Conservation (phyloP, 768 basidiomycete genomes). For the Austroboletus festivus region DNA sequence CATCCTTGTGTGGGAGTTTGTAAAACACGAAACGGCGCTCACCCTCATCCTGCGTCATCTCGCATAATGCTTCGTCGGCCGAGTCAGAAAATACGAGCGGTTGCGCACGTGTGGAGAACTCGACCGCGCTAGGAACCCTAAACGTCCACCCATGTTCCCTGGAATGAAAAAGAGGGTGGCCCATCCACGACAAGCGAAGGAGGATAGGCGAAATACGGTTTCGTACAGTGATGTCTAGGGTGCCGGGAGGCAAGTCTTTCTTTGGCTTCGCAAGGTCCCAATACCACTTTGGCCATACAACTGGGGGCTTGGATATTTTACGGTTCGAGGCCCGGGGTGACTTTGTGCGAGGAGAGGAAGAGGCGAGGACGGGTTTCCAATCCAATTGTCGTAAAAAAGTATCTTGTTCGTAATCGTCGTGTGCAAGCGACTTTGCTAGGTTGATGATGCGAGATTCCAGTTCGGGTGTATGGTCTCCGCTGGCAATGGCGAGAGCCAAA, state of each 20-base stretch:
- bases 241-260: constrained; percentile 62
- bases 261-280: constrained; percentile 82
- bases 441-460: constrained; percentile 36
- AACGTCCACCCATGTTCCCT: constrained; percentile 91
- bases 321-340: not conserved
- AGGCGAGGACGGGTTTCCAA: constrained; percentile 46
- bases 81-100: constrained; percentile 60
- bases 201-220: constrained; percentile 82
- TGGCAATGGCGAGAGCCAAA: constrained; percentile 47
- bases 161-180: constrained; percentile 80
- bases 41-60: constrained; percentile 40
- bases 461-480: constrained; percentile 37
- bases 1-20: constrained; percentile 95
- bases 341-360: not conserved
- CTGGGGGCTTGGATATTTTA: constrained; percentile 38
- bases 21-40: constrained; percentile 60
- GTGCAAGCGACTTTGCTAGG: constrained; percentile 39
- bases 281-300: constrained; percentile 96
- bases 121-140: constrained; percentile 55
- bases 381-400: constrained; percentile 66
- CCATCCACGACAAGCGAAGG: constrained; percentile 83
- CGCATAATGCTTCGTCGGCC: constrained; percentile 56
- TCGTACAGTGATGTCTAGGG: constrained; percentile 81
- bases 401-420: constrained; percentile 35
- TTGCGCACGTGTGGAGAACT: constrained; percentile 44